Base-by-base conservation (phyloP, 352 stramenopile species). In the Saprolegnia parasitica region DNA sequence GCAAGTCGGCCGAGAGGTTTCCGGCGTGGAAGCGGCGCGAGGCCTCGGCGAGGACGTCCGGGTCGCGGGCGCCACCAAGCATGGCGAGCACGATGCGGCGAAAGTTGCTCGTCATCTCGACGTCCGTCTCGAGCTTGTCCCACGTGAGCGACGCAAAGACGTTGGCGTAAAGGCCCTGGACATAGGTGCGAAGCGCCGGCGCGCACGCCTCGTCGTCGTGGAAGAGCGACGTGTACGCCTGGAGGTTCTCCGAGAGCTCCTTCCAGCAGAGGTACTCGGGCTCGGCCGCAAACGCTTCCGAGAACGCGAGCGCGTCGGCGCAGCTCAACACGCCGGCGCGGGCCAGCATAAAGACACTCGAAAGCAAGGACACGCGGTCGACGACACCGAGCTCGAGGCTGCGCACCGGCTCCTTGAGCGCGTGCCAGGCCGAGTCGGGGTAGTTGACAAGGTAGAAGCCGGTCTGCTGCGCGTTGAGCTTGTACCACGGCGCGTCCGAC, bases 371-470 rank as follows among this genome's bases (percentile, higher is more conserved):
- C 71, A 97, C 94, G 10, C 96, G 88, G 77, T 99, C 96, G 4
- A 91, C 78, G 11, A 89, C 71, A 24, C 73, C 76, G 45, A 98
- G 73, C 11, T 67, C 65, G 35, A 81, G 74, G 24, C 88, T 78
- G 2, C 72, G 63, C 57, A 91, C 84, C 4, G 80, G 76, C 79
- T 78, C 74, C 58, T 87, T 77, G 18, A 98, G 81, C n/a, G 79
- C 78, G 18, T 81, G 75, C 77, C 96, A 94, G 75, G 95, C 95
- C 62, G 84, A 76, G 1, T 81, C 70, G 0, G 88, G 89, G 74
- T 98, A 98, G 56, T 97, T 94, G 21, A 98, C 95, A 26, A 97
- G 81, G 81, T 98, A 97, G 49, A 97, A 97, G 0, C 96, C 94
- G 67, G 97, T 88, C 73, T 99, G 96, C 56, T 89, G 85, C 9